Evolutionary conservation across 176 grass and related monocot genomes (phyloP), one percentile per base, ranked within the genome.

Genomic region (Cenchrus purpureus): DNA sequence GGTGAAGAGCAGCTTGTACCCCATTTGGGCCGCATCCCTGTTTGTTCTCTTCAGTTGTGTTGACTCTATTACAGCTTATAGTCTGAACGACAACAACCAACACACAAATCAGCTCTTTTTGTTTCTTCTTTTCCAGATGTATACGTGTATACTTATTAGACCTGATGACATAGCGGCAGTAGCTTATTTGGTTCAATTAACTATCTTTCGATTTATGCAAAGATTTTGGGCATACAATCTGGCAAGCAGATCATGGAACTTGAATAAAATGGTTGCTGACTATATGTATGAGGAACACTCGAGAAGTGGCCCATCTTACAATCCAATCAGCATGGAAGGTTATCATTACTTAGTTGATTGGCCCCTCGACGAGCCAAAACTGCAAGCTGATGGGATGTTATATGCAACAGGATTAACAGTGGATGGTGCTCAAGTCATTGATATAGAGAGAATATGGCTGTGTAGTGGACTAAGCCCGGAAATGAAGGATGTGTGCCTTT

Each of bases 241-340:
- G 29, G 68, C 76, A 73, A 73, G 17, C 29, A 12, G 0, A n/a
- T 71, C 84, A 55, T 86, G 76, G 76, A 86, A 79, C 29, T 71
- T 80, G 46, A 86, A 55, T 19, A 86, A 86, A 34, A 34, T 34
- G 32, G 32, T 34, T 34, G 32, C 32, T 34, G 32, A 34, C 32
- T 34, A 34, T 34, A 86, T 86, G 84, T 44, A 80, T 15, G 0
- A n/a, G n/a, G 68, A 86, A 8, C 68, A 86, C 15, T 15, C 10
- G 8, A 79, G 5, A 12, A 61, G 56, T 42, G 20, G 14, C 10
- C 31, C 61, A 52, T 65, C 76, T 46, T 78, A 78, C 6, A 44
- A 73, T 45, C 76, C 84, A 29, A 34, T n/a, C 15, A 80, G 20
- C 57, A 45, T 86, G 84, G 46, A 80, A 86, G 84, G 68, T 65